These are phyloP conservation scores for Gossypium davidsonii DNA, from an alignment of 441 rosid species.

Conservation along the genomic window DNA sequence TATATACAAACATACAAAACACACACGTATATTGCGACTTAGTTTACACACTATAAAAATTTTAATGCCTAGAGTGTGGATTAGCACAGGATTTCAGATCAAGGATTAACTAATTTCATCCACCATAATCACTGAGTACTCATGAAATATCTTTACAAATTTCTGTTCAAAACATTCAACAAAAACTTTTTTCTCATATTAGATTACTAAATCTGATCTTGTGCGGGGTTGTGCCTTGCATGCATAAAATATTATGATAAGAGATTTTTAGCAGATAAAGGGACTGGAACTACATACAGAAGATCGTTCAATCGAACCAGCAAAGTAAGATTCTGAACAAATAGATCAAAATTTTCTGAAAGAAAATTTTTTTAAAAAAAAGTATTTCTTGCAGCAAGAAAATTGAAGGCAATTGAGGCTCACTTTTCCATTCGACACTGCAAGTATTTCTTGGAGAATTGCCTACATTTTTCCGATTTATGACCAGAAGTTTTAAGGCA, in stretches of 20 bases:
- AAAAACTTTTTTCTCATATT: neutral
- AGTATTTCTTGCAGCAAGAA: neutral
- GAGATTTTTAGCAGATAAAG: neutral
- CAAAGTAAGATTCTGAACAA: neutral
- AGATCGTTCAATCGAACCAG: neutral
- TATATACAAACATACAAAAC: neutral
- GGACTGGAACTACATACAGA: neutral
- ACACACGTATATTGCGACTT: neutral
- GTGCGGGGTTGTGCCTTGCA: neutral
- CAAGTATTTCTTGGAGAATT: conserved; percentile 63
- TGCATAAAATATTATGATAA: neutral
- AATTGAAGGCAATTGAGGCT: neutral
- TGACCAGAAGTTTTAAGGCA: conserved; percentile 72
- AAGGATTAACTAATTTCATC: neutral
- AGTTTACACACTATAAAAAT: neutral
- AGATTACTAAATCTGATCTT: neutral
- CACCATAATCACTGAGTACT: neutral
- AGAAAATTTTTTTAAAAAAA: no score
- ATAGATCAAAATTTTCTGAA: no score
- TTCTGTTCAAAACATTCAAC: neutral
- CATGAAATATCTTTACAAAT: neutral
- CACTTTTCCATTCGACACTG: conserved; percentile 87
- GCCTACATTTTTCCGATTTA: conserved; percentile 64
- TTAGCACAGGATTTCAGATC: neutral
- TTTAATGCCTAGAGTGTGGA: neutral